Percentiles rank a stretch among this genome's conserved stretches.
Conservation (phyloP, 2,329 filamentous ascomycete species). For the Thelonectria rubi region DNA sequence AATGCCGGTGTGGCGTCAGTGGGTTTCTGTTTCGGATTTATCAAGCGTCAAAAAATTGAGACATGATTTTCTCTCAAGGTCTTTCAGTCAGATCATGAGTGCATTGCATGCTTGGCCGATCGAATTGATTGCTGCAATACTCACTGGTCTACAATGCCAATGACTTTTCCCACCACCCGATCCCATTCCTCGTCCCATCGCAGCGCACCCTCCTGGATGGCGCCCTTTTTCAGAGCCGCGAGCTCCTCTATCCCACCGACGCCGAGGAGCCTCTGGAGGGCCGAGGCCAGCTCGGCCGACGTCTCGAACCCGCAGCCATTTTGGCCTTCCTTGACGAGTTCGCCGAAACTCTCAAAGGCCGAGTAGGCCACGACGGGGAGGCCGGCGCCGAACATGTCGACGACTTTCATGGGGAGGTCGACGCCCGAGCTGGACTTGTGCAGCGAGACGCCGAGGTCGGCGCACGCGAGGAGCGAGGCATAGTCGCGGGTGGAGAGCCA, state of each 20-base stretch:
- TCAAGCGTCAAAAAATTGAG: slow-evolving; percentile 17
- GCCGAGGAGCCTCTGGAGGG: slow-evolving; percentile 72
- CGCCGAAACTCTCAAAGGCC: slow-evolving; percentile 85
- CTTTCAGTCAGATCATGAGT: background rate
- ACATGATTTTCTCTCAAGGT: slow-evolving; percentile 12
- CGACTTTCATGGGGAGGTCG: slow-evolving; percentile 98
- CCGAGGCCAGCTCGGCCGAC: slow-evolving; percentile 68
- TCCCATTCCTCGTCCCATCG: slow-evolving; percentile 97
- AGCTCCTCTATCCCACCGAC: slow-evolving; percentile 63
- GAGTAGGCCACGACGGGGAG: slow-evolving; percentile 89
- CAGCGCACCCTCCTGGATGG: slow-evolving; percentile 75
- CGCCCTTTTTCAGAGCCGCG: slow-evolving; percentile 70
- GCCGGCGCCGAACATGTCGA: slow-evolving; percentile 97
- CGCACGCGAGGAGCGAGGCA: slow-evolving; percentile 81
- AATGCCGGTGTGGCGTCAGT: slow-evolving; percentile 33
- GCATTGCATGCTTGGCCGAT: slow-evolving; percentile 1
- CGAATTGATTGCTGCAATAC: slow-evolving; percentile 9
- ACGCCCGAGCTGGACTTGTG: slow-evolving; percentile 95
- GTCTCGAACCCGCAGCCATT: slow-evolving; percentile 89
- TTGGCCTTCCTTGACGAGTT: slow-evolving; percentile 86
- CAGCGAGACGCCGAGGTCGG: slow-evolving; percentile 89
- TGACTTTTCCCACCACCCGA: slow-evolving; percentile 76
- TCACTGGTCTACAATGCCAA: slow-evolving; percentile 57
- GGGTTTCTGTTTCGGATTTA: slow-evolving; percentile 30
- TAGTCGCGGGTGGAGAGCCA: slow-evolving; percentile 90